Base-by-base conservation (phyloP, 1,284 basidiomycete species). In the Marasmius oreades region DNA sequence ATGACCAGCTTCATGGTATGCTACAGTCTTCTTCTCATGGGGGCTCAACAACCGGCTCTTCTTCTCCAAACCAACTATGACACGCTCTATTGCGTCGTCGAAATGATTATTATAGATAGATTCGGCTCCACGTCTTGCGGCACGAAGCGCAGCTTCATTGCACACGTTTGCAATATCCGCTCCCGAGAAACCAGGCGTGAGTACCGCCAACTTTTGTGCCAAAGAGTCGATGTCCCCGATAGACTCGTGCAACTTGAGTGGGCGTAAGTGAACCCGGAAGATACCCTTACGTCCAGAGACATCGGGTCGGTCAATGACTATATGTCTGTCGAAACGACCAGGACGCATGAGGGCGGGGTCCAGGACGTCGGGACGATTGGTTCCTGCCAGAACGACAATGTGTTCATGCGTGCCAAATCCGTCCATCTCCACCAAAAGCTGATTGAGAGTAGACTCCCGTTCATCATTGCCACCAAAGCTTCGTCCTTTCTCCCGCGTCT, bases 121-220 rank as follows among this genome's bases (percentile, higher is more conserved):
- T 45, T 95, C 91, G 16, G 90, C 87, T 5, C 82, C 81, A 54
- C 88, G 85, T 55, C 97, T 87, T 23, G 97, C 97, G 16, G 96
- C 96, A 61, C 97, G 93, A 33, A 99, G 77, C 0, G 97, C 96
- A 51, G 94, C 95, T 73, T 99, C 97, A 70, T 99, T 99, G 70
- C 94, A 97, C 12, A 99, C 96, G 67, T 99, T 99, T 60, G 95
- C 96, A 63, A 99, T 95, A 70, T 99, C 97, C 3, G 96, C 96
- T 66, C 97, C 97, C 23, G 93, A 96, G 77, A 99, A 99, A 0
- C 97, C 97, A 23, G 96, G 95, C 0, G 97, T 98, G 48, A 98
- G 85, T 23, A 98, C 93, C 4, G 92, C 92, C 55, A 99, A 85
- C 75, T 98, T 98, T 70, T 95, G 91, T 2, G 93, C 88, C 56